A percentile compares a stretch with the other conserved stretches of the same genome.
These are phyloP conservation scores for Leptomonas pyrrhocoris DNA, from an alignment of 208 protist species.

Conservation along the genomic window DNA sequence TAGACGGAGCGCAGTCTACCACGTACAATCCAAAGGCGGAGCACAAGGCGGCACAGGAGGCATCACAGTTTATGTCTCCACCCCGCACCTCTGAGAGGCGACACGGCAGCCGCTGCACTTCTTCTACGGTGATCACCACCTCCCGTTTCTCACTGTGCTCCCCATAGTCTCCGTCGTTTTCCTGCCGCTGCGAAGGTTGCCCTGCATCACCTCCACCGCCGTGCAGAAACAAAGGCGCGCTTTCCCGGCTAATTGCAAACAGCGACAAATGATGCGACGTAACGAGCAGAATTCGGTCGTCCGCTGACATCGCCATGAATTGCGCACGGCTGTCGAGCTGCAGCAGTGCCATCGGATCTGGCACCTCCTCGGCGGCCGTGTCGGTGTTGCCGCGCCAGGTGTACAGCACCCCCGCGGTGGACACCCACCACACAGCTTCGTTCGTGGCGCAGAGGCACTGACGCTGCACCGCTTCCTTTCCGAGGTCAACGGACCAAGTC, in stretches of 20 bases:
- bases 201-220: not conserved
- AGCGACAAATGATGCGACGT: slow-evolving; percentile 8
- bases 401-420: slow-evolving; percentile 23
- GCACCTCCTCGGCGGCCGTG: not conserved
- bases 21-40: slow-evolving; percentile 12
- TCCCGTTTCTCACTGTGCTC: not conserved
- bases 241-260: not conserved
- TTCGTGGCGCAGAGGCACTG: slow-evolving; percentile 20
- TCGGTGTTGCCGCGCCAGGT: slow-evolving; percentile 10
- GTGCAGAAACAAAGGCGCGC: slow-evolving; percentile 13
- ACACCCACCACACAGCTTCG: slow-evolving; percentile 35
- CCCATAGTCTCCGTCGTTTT: not conserved
- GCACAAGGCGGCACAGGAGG: slow-evolving; percentile 8
- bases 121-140: slow-evolving; percentile 7
- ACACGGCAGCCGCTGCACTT: slow-evolving; percentile 15
- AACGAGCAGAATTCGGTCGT: slow-evolving; percentile 5
- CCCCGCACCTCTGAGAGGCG: slow-evolving; percentile 1
- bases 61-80: slow-evolving; percentile 18
- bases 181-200: not conserved
- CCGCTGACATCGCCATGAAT: slow-evolving; percentile 8
- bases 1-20: not conserved
- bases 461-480: slow-evolving; percentile 14
- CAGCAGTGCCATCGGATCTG: slow-evolving; percentile 13
- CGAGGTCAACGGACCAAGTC: slow-evolving; percentile 29
- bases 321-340: slow-evolving; percentile 27